These are phyloP conservation scores for Powellomyces hirtus DNA, from an alignment of 192 early-diverging fungal genomes.

Conservation along the genomic window DNA sequence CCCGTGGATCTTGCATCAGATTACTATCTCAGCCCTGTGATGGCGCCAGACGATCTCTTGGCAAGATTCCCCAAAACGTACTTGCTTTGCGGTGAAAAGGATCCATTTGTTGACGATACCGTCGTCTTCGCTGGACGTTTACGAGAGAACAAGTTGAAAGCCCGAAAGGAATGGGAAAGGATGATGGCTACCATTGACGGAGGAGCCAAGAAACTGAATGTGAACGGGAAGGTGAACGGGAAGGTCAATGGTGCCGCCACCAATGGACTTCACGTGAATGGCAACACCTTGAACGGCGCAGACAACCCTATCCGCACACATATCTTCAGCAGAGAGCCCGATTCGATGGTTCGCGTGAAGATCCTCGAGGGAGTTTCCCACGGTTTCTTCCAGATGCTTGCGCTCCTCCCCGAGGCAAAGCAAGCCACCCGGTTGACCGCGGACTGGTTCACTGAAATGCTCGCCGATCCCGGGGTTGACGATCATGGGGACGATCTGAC, in stretches of 20 bases:
- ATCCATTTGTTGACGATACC: slow-evolving; percentile 96
- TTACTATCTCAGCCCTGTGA: slow-evolving; percentile 82
- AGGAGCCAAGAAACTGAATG: not conserved
- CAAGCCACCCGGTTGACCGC: slow-evolving; percentile 39
- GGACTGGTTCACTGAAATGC: slow-evolving; percentile 44
- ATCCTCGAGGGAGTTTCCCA: slow-evolving; percentile 72
- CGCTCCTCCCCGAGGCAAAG: slow-evolving; percentile 69
- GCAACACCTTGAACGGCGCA: not conserved
- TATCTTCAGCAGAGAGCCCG: slow-evolving; percentile 45
- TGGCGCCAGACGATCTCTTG: slow-evolving; percentile 81
- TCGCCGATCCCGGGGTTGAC: slow-evolving; percentile 29
- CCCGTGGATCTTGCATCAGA: slow-evolving; percentile 72
- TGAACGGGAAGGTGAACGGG: not conserved
- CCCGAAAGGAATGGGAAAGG: slow-evolving; percentile 45
- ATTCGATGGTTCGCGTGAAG: slow-evolving; percentile 60
- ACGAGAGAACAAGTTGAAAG: slow-evolving; percentile 73
- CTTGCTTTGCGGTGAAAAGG: slow-evolving; percentile 92
- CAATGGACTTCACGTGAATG: slow-evolving; percentile 4
- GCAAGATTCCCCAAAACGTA: slow-evolving; percentile 88
- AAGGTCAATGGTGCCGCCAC: slow-evolving; percentile 1
- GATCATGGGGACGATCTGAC: slow-evolving; percentile 32
- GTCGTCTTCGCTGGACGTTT: slow-evolving; percentile 86
- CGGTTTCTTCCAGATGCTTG: slow-evolving; percentile 63
- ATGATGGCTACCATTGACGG: slow-evolving; percentile 19
- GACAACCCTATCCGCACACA: slow-evolving; percentile 27